Percentiles rank a stretch among this genome's conserved stretches.
phyloP scores from a whole-genome alignment of 2,329 filamentous ascomycete genomes.

The Grosmannia clavigera region DNA sequence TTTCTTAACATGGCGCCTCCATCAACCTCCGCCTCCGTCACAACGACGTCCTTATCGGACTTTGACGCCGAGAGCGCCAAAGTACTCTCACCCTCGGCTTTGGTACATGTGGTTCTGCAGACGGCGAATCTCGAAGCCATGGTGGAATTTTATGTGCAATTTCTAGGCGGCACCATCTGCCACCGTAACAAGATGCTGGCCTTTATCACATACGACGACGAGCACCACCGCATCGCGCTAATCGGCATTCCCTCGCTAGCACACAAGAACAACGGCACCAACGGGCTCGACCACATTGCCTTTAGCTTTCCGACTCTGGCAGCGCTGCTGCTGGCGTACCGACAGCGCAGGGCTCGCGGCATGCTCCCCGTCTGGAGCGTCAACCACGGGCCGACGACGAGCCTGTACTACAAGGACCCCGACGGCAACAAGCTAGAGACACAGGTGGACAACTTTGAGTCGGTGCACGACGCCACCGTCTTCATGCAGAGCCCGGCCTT shows the following conservation, averaged over 20 bases:
- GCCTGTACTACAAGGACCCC: slow-evolving; percentile 35
- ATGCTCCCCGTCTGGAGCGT: slow-evolving; percentile 29
- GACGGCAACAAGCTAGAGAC: slow-evolving; percentile 35
- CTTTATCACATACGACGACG: slow-evolving; percentile 32
- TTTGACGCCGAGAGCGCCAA: not conserved
- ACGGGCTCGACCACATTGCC: slow-evolving; percentile 29
- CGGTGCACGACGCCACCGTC: slow-evolving; percentile 21
- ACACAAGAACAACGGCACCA: slow-evolving; percentile 12
- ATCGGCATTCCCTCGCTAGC: slow-evolving; percentile 14
- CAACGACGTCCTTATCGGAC: not conserved
- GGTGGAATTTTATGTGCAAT: slow-evolving; percentile 23
- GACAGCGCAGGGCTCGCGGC: slow-evolving; percentile 21
- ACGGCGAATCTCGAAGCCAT: slow-evolving; percentile 17
- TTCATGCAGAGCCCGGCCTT: slow-evolving; percentile 27
- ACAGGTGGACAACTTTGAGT: slow-evolving; percentile 31
- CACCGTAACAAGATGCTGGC: slow-evolving; percentile 16
- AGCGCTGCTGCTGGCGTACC: slow-evolving; percentile 24
- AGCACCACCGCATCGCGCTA: slow-evolving; percentile 35
- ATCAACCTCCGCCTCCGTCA: not conserved
- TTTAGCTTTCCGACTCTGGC: slow-evolving; percentile 25
- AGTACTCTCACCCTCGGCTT: slow-evolving; percentile 2
- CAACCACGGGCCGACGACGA: slow-evolving; percentile 34
- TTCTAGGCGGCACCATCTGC: slow-evolving; percentile 21
- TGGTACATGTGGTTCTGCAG: slow-evolving; percentile 7
- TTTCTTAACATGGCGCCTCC: not conserved